These are phyloP conservation scores for Pseudozyma sp. DNA, from an alignment of 1,284 basidiomycete genomes.

Conservation along the genomic window DNA sequence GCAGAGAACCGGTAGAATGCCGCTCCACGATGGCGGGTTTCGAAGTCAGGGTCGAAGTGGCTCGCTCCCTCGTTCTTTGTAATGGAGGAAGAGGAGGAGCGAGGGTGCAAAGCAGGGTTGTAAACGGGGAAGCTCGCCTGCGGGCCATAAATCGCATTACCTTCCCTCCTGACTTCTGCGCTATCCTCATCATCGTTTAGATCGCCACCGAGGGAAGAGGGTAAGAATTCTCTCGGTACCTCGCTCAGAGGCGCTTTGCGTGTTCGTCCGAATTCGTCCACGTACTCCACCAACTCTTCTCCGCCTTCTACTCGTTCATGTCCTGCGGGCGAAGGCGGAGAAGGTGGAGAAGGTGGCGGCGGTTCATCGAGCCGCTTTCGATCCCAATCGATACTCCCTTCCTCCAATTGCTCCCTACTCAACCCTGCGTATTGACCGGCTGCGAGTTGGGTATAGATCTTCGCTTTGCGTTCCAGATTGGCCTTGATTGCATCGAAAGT, in stretches of 20 bases:
- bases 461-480: constrained; percentile 81
- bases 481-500: constrained; percentile 74
- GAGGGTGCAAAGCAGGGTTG: constrained; percentile 71
- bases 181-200: not conserved
- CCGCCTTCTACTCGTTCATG: constrained; percentile 39
- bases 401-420: constrained; percentile 72
- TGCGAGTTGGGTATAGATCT: constrained; percentile 82
- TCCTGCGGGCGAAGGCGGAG: not conserved
- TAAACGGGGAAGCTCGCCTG: constrained; percentile 82
- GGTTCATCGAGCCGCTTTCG: constrained; percentile 71
- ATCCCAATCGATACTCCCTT: constrained; percentile 82
- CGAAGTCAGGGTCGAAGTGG: constrained; percentile 82
- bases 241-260: constrained; percentile 79
- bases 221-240: constrained; percentile 77
- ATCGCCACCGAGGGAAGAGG: constrained; percentile 67
- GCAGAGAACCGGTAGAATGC: constrained; percentile 88
- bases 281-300: constrained; percentile 79
- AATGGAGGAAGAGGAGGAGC: too few relatives aligned
- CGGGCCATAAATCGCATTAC: constrained; percentile 55
- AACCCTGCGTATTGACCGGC: constrained; percentile 84
- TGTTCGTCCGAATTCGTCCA: constrained; percentile 85
- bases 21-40: constrained; percentile 87
- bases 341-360: not conserved
- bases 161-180: not conserved
- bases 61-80: not conserved